A percentile compares a stretch with the other conserved stretches of the same genome.
Evolutionary conservation across 1,139 yeast species (phyloP).

Genomic region (Blastobotrys elegans): DNA sequence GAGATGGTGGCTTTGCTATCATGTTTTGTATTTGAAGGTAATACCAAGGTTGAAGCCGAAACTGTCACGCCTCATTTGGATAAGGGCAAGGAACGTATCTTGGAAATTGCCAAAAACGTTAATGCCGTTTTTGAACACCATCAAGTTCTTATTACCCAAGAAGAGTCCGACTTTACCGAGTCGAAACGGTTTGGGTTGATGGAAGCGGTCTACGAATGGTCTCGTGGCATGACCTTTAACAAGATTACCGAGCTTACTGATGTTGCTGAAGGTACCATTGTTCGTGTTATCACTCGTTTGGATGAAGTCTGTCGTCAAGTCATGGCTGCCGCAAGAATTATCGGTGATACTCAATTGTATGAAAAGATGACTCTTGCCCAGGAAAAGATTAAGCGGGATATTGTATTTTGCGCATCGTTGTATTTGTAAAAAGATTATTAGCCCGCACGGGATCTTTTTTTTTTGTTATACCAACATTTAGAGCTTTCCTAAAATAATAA

Average conservation of each 20-base stretch:
- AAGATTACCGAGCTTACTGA: conserved; percentile 84
- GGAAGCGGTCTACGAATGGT: conserved; percentile 98
- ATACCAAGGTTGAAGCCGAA: conserved; percentile 50
- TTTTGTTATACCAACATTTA: background rate
- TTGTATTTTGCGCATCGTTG: conserved; percentile 93
- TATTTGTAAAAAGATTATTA: conserved; percentile 57
- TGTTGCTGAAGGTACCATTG: conserved; percentile 96
- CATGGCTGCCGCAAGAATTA: conserved; percentile 86
- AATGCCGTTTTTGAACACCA: conserved; percentile 58
- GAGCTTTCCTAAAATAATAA: conserved; percentile 9
- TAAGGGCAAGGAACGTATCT: conserved; percentile 65
- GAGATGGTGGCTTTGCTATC: conserved; percentile 92
- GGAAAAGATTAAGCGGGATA: conserved; percentile 91
- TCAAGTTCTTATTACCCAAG: conserved; percentile 72
- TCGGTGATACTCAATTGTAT: conserved; percentile 86
- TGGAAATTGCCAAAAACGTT: conserved; percentile 62
- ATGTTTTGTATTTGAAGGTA: conserved; percentile 89
- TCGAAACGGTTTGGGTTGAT: conserved; percentile 83
- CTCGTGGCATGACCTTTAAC: conserved; percentile 85
- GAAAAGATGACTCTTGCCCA: conserved; percentile 89
- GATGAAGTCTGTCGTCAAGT: conserved; percentile 96
- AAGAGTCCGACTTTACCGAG: conserved; percentile 80
- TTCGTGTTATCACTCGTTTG: conserved; percentile 88
- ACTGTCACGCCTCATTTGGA: conserved; percentile 80
- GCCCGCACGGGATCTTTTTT: background rate